Percentiles rank a stretch among this genome's conserved stretches.
phyloP scores from a whole-genome alignment of 805 yeast genomes.

The Crinitomyces ghanaensis region DNA sequence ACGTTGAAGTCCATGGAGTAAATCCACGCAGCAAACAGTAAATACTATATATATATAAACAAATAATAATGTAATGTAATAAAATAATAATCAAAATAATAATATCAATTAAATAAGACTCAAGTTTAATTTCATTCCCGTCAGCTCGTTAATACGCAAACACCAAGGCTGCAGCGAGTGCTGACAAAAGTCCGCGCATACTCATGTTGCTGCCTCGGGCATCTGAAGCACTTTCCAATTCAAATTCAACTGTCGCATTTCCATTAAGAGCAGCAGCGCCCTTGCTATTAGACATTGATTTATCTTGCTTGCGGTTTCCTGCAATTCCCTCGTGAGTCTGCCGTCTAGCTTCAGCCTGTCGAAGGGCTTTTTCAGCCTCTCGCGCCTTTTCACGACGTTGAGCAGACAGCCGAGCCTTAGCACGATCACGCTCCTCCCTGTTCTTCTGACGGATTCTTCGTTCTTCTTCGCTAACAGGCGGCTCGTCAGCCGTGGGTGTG shows the following conservation, averaged over 20 bases:
- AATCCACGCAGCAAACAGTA: constrained; percentile 14
- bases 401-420: constrained; percentile 3
- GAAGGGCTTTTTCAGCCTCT: not conserved
- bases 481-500: too few relatives aligned
- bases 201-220: not conserved
- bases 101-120: not conserved
- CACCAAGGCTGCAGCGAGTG: too few relatives aligned
- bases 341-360: not conserved
- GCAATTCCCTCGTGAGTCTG: too few relatives aligned
- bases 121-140: too few relatives aligned
- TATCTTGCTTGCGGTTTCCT: too few relatives aligned
- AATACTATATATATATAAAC: too few relatives aligned
- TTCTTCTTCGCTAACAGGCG: too few relatives aligned
- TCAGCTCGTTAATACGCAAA: too few relatives aligned
- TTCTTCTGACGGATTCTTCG: too few relatives aligned
- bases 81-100: not conserved
- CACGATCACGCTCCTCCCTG: too few relatives aligned
- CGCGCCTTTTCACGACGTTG: constrained; percentile 2
- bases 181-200: too few relatives aligned
- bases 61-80: too few relatives aligned
- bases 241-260: not conserved
- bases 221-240: not conserved
- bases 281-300: not conserved
- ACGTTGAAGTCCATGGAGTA: constrained; percentile 89
- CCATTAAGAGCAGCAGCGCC: not conserved